Conservation (phyloP, 1,139 yeast genomes). For the Tardiomyces depauwii region DNA sequence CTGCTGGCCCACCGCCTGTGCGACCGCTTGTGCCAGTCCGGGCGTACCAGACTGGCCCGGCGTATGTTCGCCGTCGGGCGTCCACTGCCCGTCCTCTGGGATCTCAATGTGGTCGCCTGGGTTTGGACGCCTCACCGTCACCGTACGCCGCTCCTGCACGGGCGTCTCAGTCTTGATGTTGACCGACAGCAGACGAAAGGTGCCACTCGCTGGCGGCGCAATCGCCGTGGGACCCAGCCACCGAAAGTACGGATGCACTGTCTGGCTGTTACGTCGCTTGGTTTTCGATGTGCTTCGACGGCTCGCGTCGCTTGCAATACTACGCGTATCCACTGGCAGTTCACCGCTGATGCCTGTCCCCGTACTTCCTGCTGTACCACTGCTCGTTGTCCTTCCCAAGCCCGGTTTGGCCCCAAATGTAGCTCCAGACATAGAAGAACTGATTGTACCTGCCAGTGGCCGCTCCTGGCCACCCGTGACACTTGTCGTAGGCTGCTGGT, state of each 20-base stretch:
- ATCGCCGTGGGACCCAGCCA: slow-evolving; percentile 8
- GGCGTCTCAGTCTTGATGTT: slow-evolving; percentile 11
- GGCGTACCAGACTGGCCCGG: not conserved
- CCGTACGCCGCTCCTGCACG: not conserved
- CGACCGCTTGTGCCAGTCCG: not conserved
- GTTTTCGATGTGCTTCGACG: too few relatives aligned
- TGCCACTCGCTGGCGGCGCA: slow-evolving; percentile 10
- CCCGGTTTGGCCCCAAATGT: not conserved
- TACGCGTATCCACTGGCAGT: too few relatives aligned
- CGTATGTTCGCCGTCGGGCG: not conserved
- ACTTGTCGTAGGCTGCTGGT: not conserved
- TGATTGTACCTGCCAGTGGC: not conserved
- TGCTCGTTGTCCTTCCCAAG: not conserved
- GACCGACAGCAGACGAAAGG: slow-evolving; percentile 17
- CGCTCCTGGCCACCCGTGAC: not conserved
- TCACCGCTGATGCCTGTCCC: too few relatives aligned
- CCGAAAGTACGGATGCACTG: not conserved
- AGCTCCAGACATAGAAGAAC: not conserved
- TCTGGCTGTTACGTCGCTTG: slow-evolving; percentile 1
- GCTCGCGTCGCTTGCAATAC: not conserved
- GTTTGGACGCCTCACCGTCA: not conserved
- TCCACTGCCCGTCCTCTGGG: not conserved
- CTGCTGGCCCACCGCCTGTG: too few relatives aligned
- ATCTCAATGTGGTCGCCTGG: not conserved
- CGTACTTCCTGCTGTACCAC: not conserved